Percentiles rank a stretch among this genome's conserved stretches.
phyloP scores from a whole-genome alignment of 169 alveolate species.

The Eimeria zaria region DNA sequence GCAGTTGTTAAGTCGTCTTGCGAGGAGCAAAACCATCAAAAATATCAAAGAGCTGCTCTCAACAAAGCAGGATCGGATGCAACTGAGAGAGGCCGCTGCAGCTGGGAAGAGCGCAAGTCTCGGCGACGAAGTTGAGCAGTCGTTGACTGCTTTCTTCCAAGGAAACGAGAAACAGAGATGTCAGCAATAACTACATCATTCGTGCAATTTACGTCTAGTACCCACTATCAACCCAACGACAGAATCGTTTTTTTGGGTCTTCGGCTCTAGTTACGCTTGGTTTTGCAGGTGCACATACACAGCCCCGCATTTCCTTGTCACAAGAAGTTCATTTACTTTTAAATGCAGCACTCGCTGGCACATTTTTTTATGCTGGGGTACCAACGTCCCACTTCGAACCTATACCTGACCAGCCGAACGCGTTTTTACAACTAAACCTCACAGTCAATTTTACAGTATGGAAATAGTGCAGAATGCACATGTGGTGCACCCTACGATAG shows the following conservation, averaged over 20 bases:
- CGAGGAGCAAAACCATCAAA: conserved; percentile 11
- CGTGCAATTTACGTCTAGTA: neutral
- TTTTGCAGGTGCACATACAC: neutral
- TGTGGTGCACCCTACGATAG: too few species aligned
- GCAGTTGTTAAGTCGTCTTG: neutral
- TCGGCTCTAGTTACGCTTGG: neutral
- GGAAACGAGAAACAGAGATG: conserved; percentile 32
- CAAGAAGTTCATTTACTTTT: neutral
- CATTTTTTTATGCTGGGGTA: neutral
- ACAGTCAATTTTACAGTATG: neutral
- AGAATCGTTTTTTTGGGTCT: neutral
- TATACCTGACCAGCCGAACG: neutral
- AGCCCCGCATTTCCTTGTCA: neutral
- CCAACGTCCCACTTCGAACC: neutral
- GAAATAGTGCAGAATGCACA: neutral
- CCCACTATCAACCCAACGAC: neutral
- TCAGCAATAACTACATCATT: neutral
- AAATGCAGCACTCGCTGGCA: conserved; percentile 4
- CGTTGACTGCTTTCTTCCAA: conserved; percentile 71
- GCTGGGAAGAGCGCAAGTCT: conserved; percentile 14
- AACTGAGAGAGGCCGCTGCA: neutral
- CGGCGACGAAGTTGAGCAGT: conserved; percentile 66
- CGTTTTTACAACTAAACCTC: neutral
- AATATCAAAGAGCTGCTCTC: conserved; percentile 6
- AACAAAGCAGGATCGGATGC: neutral